phyloP scores from a whole-genome alignment of 2,329 filamentous ascomycete genomes.

The Podosphaera fusca region DNA sequence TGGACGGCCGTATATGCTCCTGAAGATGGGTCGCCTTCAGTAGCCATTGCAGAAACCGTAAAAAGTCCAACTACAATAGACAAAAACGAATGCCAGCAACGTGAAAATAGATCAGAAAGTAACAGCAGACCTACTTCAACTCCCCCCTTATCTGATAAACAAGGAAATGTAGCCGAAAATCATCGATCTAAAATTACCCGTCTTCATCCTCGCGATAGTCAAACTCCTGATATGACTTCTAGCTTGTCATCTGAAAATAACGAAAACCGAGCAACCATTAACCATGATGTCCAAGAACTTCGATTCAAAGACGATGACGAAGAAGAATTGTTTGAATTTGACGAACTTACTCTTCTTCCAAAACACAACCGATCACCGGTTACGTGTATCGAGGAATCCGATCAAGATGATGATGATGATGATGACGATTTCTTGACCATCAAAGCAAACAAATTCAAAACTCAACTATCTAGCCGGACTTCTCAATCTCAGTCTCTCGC shows the following conservation, averaged over 20 bases:
- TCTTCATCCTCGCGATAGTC: not conserved
- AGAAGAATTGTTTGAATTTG: not conserved
- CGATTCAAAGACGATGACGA: not conserved
- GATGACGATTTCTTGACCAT: not conserved
- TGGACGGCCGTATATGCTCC: slow-evolving; percentile 16
- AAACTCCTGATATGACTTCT: not conserved
- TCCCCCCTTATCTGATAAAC: not conserved
- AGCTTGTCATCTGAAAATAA: not conserved
- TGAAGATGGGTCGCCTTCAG: slow-evolving; percentile 15
- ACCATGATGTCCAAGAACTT: not conserved
- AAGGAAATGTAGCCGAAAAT: not conserved
- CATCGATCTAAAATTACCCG: not conserved
- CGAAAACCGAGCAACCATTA: not conserved
- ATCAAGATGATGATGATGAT: not conserved
- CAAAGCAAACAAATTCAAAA: not conserved
- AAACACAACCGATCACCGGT: not conserved
- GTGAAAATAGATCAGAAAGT: not conserved
- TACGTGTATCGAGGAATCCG: not conserved
- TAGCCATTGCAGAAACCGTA: slow-evolving; percentile 5
- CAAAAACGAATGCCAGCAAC: not conserved
- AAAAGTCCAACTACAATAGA: not conserved
- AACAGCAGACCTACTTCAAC: not conserved
- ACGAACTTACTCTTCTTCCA: not conserved
- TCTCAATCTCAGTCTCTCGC: slow-evolving; percentile 8
- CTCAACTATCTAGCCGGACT: not conserved